Conservation (phyloP, 164 flowering plant genomes). For the Sextonia rubra region DNA sequence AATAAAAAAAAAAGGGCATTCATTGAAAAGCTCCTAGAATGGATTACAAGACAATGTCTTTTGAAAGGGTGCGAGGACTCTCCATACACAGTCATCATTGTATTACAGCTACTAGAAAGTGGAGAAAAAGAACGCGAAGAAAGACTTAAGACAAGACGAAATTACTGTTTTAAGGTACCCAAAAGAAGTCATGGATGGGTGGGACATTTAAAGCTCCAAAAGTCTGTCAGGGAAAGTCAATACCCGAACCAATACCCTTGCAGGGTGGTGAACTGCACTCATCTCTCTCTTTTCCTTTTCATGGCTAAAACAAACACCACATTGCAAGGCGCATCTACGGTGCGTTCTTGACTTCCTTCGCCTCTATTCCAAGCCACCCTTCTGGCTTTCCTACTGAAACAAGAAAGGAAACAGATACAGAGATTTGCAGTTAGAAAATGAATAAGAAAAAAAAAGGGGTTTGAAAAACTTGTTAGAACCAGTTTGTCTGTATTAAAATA, state of each 20-base stretch:
- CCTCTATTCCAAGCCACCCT: background rate
- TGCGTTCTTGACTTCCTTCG: conserved; percentile 92
- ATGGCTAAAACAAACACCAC: conserved; percentile 22
- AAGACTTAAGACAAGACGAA: background rate
- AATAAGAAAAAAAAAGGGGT: too few species aligned
- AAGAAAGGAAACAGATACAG: background rate
- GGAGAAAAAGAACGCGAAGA: background rate
- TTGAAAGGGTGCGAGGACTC: background rate
- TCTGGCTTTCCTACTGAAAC: background rate
- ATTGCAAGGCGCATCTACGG: conserved; percentile 51
- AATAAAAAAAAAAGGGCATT: conserved; percentile 14
- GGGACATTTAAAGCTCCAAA: background rate
- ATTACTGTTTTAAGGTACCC: background rate
- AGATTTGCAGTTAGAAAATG: too few species aligned
- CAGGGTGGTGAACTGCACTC: conserved; percentile 23
- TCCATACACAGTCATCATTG: background rate
- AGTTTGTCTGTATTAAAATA: too few species aligned
- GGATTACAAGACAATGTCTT: conserved; percentile 4
- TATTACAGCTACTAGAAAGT: background rate
- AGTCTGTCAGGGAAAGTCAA: conserved; percentile 52
- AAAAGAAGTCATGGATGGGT: background rate
- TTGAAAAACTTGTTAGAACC: too few species aligned
- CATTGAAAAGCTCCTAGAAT: conserved; percentile 5
- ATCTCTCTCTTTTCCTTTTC: background rate
- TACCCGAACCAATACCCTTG: conserved; percentile 82